A percentile compares a stretch with the other conserved stretches of the same genome.
Conservation (phyloP, 2,329 filamentous ascomycete genomes). For the Stachybotrys chartarum region DNA sequence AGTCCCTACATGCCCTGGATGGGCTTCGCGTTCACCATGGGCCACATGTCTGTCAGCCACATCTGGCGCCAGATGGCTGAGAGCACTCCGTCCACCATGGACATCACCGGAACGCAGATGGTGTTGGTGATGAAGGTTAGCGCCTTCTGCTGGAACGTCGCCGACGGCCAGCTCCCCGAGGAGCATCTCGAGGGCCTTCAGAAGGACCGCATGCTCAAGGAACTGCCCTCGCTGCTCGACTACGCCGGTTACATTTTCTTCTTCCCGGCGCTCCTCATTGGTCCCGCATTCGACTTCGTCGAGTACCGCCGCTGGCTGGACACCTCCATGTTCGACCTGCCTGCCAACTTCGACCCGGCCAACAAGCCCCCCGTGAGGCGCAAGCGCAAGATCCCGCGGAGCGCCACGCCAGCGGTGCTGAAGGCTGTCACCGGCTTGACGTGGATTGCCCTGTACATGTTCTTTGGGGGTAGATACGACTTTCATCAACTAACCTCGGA, state of each 20-base stretch:
- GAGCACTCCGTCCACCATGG: constrained; percentile 55
- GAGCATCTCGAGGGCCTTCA: constrained; percentile 81
- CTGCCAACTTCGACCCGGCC: constrained; percentile 70
- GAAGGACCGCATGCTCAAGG: constrained; percentile 67
- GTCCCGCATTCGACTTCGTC: constrained; percentile 88
- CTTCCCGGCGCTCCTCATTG: constrained; percentile 84
- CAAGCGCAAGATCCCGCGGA: constrained; percentile 87
- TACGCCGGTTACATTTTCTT: constrained; percentile 90
- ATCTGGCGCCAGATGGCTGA: constrained; percentile 69
- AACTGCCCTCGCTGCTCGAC: constrained; percentile 71
- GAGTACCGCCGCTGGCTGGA: constrained; percentile 92
- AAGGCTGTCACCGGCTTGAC: constrained; percentile 67
- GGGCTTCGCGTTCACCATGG: constrained; percentile 89
- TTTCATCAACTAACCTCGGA: constrained; percentile 57
- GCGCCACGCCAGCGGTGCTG: constrained; percentile 72
- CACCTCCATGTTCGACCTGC: constrained; percentile 87
- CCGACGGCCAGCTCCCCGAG: constrained; percentile 77
- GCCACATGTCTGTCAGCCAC: constrained; percentile 88
- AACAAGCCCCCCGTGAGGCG: constrained; percentile 82
- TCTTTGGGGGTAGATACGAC: constrained; percentile 62
- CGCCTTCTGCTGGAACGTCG: constrained; percentile 96
- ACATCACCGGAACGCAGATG: constrained; percentile 97
- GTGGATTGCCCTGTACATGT: constrained; percentile 76
- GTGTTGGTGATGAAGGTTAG: constrained; percentile 96
- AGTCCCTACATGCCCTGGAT: constrained; percentile 98